Evolutionary conservation across 352 stramenopile genomes (phyloP), one percentile per base, ranked within the genome.

Genomic region (Pythium phragmitis): DNA sequence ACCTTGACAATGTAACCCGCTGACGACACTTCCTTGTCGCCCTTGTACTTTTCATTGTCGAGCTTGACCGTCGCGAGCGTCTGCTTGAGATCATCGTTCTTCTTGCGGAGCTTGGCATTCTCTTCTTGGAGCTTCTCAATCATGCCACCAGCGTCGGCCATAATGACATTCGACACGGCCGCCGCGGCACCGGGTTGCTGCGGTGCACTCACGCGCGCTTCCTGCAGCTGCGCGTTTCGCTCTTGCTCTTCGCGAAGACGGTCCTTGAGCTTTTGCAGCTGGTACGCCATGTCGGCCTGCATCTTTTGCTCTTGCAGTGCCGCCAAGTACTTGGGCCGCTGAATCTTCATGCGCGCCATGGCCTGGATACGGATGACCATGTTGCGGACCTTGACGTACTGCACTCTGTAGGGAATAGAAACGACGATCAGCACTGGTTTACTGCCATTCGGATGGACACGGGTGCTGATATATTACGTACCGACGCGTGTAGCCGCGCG

Each of bases 231-330:
- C 6, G 80, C 85, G 66, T 90, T 94, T 28, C 85, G 80, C 51
- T 86, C 73, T 52, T 94, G 80, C 51, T 94, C 85, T 68, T 92
- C 84, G n/a, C 83, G 76, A 21, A 94, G 67, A 45, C 84, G 82
- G 14, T 85, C 70, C 70, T 94, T 89, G 6, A 94, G 71, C 65
- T 83, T 83, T 23, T 91, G 59, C 13, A 95, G 60, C 65, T 95
- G 86, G 64, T 91, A 93, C 41, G 77, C 75, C 86, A 95, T 95
- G 62, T 95, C 82, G 33, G 82, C 84, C 60, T 95, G 80, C 63
- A 88, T 69, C 68, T 89, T 89, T 65, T 91, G 74, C 48, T 95
- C 86, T 45, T 89, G 65, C 14, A 95, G 76, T 26, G 75, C 83
- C 42, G 74, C 79, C 14, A 89, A 64, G 60, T 89, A 95, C 70